Evolutionary conservation across 306 rosid genomes (phyloP).

Genomic region (Spatholobus suberectus): DNA sequence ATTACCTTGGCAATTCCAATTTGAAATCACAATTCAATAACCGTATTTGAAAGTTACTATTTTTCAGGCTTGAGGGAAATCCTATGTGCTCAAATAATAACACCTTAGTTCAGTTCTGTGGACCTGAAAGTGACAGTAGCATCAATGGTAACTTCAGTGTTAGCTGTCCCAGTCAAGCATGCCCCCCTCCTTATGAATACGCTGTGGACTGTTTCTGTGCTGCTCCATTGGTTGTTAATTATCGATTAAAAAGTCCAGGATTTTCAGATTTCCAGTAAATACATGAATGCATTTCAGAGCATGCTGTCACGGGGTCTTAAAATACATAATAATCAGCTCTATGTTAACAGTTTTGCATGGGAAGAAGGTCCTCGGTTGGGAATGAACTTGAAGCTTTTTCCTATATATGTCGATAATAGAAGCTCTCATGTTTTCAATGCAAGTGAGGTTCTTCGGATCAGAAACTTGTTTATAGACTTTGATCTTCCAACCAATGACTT

Average conservation of each 20-base stretch:
- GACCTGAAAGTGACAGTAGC: conserved; percentile 41
- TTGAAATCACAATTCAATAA: background rate
- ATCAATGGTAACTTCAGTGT: conserved; percentile 34
- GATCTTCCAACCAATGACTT: conserved; percentile 55
- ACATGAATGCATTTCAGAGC: conserved; percentile 43
- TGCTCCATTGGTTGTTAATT: conserved; percentile 61
- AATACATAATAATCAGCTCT: conserved; percentile 55
- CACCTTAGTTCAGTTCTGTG: conserved; percentile 55
- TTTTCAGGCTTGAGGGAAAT: conserved; percentile 87
- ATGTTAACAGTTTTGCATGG: conserved; percentile 59
- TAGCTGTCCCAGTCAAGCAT: conserved; percentile 49
- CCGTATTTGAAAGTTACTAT: background rate
- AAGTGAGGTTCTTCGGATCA: conserved; percentile 65
- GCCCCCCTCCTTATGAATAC: conserved; percentile 76
- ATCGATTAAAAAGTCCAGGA: conserved; percentile 91
- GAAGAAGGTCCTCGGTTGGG: conserved; percentile 62
- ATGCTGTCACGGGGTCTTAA: conserved; percentile 57
- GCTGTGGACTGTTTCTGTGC: conserved; percentile 57
- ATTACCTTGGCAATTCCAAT: background rate
- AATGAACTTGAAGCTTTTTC: conserved; percentile 73
- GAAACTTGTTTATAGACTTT: conserved; percentile 45
- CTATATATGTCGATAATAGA: conserved; percentile 44
- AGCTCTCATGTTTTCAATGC: conserved; percentile 45
- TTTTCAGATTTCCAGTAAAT: conserved; percentile 68
- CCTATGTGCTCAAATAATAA: conserved; percentile 64